Conservation (phyloP, 1,139 yeast species). For the Sugiyamaella japonica region DNA sequence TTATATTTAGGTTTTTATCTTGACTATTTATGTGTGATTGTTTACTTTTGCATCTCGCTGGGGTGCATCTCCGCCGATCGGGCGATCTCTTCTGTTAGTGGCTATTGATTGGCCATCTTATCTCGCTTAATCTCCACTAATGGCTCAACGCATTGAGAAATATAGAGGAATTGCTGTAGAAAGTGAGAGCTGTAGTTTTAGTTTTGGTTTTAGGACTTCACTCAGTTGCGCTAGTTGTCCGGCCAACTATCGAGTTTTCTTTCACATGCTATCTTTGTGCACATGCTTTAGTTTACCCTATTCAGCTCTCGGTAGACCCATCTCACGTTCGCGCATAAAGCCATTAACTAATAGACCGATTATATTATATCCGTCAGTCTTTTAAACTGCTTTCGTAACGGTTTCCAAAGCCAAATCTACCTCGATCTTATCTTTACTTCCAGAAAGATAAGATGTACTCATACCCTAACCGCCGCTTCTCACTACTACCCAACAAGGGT, state of each 20-base stretch:
- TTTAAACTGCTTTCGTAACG: not conserved
- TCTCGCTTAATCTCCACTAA: not conserved
- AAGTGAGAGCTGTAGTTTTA: no score
- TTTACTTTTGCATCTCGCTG: not conserved
- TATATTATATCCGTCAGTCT: not conserved
- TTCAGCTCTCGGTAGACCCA: no score
- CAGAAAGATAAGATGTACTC: not conserved
- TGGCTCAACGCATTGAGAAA: no score
- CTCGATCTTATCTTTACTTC: not conserved
- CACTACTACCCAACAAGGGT: conserved; percentile 4
- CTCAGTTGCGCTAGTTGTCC: no score
- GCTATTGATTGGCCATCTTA: not conserved
- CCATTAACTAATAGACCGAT: no score
- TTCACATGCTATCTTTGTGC: no score
- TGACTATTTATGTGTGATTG: not conserved
- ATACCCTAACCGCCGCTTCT: conserved; percentile 5
- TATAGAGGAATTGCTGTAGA: no score
- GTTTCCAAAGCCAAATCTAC: not conserved
- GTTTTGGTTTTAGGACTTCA: no score
- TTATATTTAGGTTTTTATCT: not conserved
- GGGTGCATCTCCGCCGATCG: not conserved
- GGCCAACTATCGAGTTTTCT: no score
- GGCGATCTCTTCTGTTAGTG: not conserved
- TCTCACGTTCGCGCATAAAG: no score
- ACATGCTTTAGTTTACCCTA: no score